These are phyloP conservation scores for Pseudogymnoascus sp. DNA, from an alignment of 2,329 filamentous ascomycete genomes.

Conservation along the genomic window DNA sequence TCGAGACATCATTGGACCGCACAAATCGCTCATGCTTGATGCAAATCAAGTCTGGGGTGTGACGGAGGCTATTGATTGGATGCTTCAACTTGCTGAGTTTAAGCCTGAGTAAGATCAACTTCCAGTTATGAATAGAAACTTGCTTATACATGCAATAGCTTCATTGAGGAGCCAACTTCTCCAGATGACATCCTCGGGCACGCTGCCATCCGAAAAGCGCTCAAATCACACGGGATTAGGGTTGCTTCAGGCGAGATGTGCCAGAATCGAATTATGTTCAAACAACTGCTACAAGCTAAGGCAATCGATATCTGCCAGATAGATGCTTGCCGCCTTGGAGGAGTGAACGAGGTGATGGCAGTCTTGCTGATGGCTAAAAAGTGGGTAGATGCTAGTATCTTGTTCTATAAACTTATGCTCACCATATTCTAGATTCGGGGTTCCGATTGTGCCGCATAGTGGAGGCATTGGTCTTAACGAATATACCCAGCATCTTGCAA, in stretches of 20 bases:
- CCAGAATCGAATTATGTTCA: constrained; percentile 90
- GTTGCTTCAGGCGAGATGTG: constrained; percentile 94
- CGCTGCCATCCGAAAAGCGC: constrained; percentile 73
- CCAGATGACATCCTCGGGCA: constrained; percentile 87
- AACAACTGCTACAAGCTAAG: constrained; percentile 73
- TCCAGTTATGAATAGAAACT: background rate
- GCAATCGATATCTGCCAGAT: constrained; percentile 86
- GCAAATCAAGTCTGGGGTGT: constrained; percentile 71
- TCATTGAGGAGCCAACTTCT: constrained; percentile 89
- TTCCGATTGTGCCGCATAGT: constrained; percentile 79
- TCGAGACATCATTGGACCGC: constrained; percentile 72
- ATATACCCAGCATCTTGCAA: constrained; percentile 83
- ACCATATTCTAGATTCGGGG: constrained; percentile 29
- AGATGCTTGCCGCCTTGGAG: constrained; percentile 81
- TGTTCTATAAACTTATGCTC: background rate
- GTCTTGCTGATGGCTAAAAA: constrained; percentile 80
- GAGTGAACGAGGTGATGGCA: constrained; percentile 87
- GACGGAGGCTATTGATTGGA: constrained; percentile 66
- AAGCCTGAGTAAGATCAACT: background rate
- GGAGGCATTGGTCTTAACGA: constrained; percentile 82
- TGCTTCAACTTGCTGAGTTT: constrained; percentile 4
- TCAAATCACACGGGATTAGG: constrained; percentile 66
- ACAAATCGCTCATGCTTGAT: constrained; percentile 79
- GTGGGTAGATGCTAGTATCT: constrained; percentile 26
- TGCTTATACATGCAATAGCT: constrained; percentile 67